Conservation (phyloP, 805 yeast species). For the Candida tammaniensis region DNA sequence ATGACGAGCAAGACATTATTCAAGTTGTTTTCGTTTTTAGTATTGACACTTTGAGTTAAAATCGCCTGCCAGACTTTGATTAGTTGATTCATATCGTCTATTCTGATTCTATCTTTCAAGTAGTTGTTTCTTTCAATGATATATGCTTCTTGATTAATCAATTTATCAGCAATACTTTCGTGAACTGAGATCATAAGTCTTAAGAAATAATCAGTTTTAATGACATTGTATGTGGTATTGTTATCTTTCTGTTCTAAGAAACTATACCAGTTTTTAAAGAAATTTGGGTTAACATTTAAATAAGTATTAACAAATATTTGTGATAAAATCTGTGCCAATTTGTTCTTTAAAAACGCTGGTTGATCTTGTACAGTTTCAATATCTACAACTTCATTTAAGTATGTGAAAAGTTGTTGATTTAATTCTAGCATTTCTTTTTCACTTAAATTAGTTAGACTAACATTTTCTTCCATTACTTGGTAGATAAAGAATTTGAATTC, state of each 20-base stretch:
- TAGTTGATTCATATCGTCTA: slow-evolving; percentile 65
- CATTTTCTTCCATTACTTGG: slow-evolving; percentile 66
- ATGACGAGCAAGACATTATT: slow-evolving; percentile 60
- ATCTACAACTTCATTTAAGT: slow-evolving; percentile 18
- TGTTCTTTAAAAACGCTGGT: slow-evolving; percentile 33
- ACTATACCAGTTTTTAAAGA: slow-evolving; percentile 29
- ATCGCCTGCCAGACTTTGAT: slow-evolving; percentile 67
- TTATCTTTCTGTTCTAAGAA: slow-evolving; percentile 17
- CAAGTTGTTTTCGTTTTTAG: slow-evolving; percentile 35
- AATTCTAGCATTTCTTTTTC: slow-evolving; percentile 46
- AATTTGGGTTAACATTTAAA: slow-evolving; percentile 27
- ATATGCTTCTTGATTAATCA: slow-evolving; percentile 67
- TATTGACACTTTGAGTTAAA: slow-evolving; percentile 29
- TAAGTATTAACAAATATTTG: slow-evolving; percentile 36
- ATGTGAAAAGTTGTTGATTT: slow-evolving; percentile 46
- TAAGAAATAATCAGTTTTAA: slow-evolving; percentile 67
- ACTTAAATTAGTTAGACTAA: slow-evolving; percentile 41
- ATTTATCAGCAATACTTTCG: slow-evolving; percentile 89
- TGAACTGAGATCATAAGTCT: slow-evolving; percentile 76
- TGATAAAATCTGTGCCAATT: slow-evolving; percentile 32
- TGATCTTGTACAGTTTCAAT: no score
- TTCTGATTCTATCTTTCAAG: slow-evolving; percentile 81
- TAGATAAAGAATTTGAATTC: slow-evolving; percentile 63
- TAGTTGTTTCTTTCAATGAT: slow-evolving; percentile 61
- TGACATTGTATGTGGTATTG: slow-evolving; percentile 3